Evolutionary conservation across 164 flowering plant species (phyloP).

Genomic region (Houttuynia cordata): DNA sequence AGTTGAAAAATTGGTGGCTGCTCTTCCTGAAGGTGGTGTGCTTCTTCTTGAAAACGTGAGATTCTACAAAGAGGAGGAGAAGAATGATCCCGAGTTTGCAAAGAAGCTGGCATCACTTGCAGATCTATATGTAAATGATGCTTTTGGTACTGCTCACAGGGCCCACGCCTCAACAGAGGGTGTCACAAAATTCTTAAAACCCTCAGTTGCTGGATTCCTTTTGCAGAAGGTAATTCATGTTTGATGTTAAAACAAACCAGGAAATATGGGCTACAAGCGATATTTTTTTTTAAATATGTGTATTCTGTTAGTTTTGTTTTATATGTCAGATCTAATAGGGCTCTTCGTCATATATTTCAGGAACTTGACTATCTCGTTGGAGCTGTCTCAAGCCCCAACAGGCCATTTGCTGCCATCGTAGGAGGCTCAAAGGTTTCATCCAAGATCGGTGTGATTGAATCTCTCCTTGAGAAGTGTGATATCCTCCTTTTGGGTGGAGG

Average conservation of each 20-base stretch:
- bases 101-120: conserved; percentile 77
- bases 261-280: not conserved
- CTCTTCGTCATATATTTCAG: conserved; percentile 29
- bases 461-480: conserved; percentile 61
- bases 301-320: not conserved
- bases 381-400: conserved; percentile 73
- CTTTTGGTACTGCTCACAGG: conserved; percentile 81
- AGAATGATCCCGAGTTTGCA: conserved; percentile 84
- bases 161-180: conserved; percentile 95
- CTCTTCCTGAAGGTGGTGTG: conserved; percentile 66
- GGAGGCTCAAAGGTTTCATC: conserved; percentile 86
- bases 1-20: conserved; percentile 59
- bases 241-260: not conserved
- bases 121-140: conserved; percentile 80
- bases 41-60: conserved; percentile 81
- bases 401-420: conserved; percentile 91
- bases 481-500: conserved; percentile 77
- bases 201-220: conserved; percentile 84
- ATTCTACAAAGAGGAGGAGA: conserved; percentile 82
- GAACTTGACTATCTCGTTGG: conserved; percentile 90
- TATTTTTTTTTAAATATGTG: too few relatives aligned
- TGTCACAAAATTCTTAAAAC: conserved; percentile 65
- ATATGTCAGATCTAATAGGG: not conserved
- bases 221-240: conserved; percentile 66
- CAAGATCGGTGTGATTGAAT: conserved; percentile 85